These are phyloP conservation scores for Rhodotorula graminis DNA, from an alignment of 768 basidiomycete genomes.

Conservation along the genomic window DNA sequence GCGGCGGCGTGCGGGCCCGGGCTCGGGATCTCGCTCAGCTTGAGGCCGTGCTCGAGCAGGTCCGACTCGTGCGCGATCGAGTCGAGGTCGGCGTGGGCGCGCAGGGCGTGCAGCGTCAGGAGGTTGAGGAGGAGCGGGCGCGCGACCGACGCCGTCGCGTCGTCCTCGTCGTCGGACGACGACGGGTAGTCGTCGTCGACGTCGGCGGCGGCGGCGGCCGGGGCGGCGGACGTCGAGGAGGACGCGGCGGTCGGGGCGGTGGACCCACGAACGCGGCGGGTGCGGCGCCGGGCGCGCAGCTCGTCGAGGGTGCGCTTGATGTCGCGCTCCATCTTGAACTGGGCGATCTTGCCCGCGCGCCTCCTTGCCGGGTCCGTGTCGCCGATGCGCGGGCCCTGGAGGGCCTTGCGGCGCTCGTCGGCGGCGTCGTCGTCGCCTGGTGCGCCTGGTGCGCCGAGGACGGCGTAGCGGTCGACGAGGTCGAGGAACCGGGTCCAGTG, in stretches of 20 bases:
- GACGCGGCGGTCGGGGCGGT: conserved; percentile 4
- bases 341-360: conserved; percentile 83
- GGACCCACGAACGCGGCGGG: background rate
- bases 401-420: conserved; percentile 54
- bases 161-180: conserved; percentile 21
- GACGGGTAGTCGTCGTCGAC: conserved; percentile 33
- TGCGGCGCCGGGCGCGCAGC: conserved; percentile 9
- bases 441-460: conserved; percentile 52
- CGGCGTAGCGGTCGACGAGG: conserved; percentile 57
- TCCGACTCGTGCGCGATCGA: conserved; percentile 38
- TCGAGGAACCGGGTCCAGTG: conserved; percentile 38
- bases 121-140: conserved; percentile 40
- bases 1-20: conserved; percentile 56
- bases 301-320: conserved; percentile 60
- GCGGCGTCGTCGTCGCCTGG: conserved; percentile 49
- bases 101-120: conserved; percentile 38
- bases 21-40: conserved; percentile 54
- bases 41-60: conserved; percentile 57
- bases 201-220: background rate
- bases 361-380: conserved; percentile 62
- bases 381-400: conserved; percentile 13
- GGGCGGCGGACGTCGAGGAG: background rate
- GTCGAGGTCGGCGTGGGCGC: conserved; percentile 40
- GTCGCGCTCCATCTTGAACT: conserved; percentile 70
- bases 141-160: conserved; percentile 31